phyloP scores from a whole-genome alignment of 192 early-diverging fungal genomes.

The Linnemannia hyalina region DNA sequence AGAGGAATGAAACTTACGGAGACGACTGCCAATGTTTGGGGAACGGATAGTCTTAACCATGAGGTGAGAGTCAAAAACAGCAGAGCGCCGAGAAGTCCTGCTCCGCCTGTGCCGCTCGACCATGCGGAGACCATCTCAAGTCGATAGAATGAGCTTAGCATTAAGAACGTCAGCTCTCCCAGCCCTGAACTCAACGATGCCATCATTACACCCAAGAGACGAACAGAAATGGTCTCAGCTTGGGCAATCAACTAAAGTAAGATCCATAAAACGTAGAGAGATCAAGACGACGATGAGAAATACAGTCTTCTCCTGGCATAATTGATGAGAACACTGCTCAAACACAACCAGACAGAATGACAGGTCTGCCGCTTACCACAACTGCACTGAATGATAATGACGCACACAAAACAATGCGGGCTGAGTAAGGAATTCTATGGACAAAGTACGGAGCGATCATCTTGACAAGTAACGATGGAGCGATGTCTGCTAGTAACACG shows the following conservation, averaged over 20 bases:
- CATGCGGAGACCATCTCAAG: conserved; percentile 57
- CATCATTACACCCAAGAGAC: conserved; percentile 48
- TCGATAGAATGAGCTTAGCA: conserved; percentile 59
- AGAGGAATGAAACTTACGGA: conserved; percentile 17
- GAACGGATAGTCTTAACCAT: conserved; percentile 49
- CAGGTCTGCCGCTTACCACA: conserved; percentile 8
- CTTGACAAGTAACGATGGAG: conserved; percentile 57
- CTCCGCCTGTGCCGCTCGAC: conserved; percentile 60
- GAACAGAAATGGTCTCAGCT: conserved; percentile 21
- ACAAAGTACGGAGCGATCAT: conserved; percentile 59
- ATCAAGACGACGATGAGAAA: background rate
- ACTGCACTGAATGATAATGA: conserved; percentile 41
- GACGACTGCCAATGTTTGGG: conserved; percentile 40
- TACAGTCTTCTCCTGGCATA: too few species aligned
- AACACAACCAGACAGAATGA: background rate
- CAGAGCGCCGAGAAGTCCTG: conserved; percentile 56
- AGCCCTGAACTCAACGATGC: conserved; percentile 60
- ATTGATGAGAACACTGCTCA: too few species aligned
- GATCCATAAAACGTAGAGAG: background rate
- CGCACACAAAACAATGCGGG: conserved; percentile 30
- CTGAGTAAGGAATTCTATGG: conserved; percentile 27
- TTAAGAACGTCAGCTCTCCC: conserved; percentile 59
- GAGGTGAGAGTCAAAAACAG: conserved; percentile 57
- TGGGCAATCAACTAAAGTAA: conserved; percentile 37
- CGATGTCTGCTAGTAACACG: conserved; percentile 60